phyloP scores from a whole-genome alignment of 306 rosid species.

The Acmispon strigosus region DNA sequence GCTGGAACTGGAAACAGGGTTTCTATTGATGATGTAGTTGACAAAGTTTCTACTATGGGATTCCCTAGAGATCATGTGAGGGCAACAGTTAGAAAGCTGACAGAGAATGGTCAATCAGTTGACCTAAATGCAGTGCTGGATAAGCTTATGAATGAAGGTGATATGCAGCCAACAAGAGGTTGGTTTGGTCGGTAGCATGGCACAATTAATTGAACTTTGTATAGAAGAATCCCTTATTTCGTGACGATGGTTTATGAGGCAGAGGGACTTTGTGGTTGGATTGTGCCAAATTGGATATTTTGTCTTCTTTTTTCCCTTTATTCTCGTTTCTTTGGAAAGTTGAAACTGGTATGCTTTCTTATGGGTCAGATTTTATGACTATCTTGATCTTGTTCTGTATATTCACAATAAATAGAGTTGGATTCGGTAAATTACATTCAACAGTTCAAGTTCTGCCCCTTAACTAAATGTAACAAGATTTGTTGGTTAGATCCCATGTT shows the following conservation, averaged over 20 bases:
- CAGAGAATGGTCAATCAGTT: constrained; percentile 83
- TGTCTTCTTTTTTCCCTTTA: neutral
- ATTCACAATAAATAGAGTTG: constrained; percentile 37
- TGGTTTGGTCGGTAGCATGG: constrained; percentile 70
- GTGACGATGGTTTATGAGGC: constrained; percentile 19
- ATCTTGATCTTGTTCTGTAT: constrained; percentile 38
- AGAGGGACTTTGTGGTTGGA: constrained; percentile 8
- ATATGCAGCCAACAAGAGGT: constrained; percentile 58
- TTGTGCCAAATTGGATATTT: constrained; percentile 20
- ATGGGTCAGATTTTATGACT: constrained; percentile 10
- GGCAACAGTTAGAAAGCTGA: constrained; percentile 74
- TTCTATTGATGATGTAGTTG: constrained; percentile 71
- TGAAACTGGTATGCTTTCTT: constrained; percentile 29
- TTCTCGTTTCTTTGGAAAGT: constrained; percentile 14
- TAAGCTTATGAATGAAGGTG: constrained; percentile 77
- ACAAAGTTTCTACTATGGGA: constrained; percentile 77
- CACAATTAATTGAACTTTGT: constrained; percentile 24
- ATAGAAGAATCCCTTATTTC: constrained; percentile 36
- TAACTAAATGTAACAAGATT: too few relatives aligned
- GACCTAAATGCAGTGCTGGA: constrained; percentile 84
- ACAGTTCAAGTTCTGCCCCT: neutral
- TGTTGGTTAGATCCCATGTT: neutral
- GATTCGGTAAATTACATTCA: constrained; percentile 9
- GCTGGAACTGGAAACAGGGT: constrained; percentile 59
- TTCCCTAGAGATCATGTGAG: constrained; percentile 80